Evolutionary conservation across 1,284 basidiomycete genomes (phyloP).

Genomic region (Fistulina hepatica): DNA sequence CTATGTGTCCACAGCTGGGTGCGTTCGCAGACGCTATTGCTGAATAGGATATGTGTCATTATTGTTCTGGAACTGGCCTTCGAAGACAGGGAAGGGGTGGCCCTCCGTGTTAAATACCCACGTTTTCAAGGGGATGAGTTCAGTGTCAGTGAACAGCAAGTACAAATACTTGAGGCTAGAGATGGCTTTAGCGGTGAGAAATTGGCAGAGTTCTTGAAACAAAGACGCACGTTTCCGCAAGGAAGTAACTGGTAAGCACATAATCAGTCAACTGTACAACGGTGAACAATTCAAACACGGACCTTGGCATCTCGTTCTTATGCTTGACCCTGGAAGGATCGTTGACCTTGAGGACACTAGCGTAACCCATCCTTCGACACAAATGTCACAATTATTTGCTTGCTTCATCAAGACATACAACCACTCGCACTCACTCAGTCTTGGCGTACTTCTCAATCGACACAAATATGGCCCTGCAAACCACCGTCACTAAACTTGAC

Average conservation of each 20-base stretch:
- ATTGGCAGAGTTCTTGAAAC: neutral
- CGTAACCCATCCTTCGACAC: constrained; percentile 46
- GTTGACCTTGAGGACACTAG: constrained; percentile 43
- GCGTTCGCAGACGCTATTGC: no score
- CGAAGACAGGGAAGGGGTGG: constrained; percentile 56
- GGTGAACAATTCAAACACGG: constrained; percentile 9
- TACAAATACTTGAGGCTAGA: constrained; percentile 33
- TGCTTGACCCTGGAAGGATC: constrained; percentile 19
- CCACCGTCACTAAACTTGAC: neutral
- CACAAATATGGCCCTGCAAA: constrained; percentile 42
- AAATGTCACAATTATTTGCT: constrained; percentile 16
- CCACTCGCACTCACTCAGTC: neutral
- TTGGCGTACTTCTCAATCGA: constrained; percentile 44
- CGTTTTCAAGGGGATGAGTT: constrained; percentile 37
- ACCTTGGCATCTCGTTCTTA: constrained; percentile 64
- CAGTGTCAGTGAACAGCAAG: constrained; percentile 30
- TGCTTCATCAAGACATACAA: neutral
- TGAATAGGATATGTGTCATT: no score
- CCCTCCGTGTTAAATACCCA: constrained; percentile 62
- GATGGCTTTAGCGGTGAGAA: neutral
- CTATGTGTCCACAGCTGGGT: no score
- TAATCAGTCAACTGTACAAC: no score
- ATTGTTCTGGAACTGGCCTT: no score
- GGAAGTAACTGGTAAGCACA: constrained; percentile 18
- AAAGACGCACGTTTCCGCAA: constrained; percentile 38